A percentile compares a stretch with the other conserved stretches of the same genome.
These are phyloP conservation scores for Simplicillium aogashimaense DNA, from an alignment of 2,329 filamentous ascomycete species.

Conservation along the genomic window DNA sequence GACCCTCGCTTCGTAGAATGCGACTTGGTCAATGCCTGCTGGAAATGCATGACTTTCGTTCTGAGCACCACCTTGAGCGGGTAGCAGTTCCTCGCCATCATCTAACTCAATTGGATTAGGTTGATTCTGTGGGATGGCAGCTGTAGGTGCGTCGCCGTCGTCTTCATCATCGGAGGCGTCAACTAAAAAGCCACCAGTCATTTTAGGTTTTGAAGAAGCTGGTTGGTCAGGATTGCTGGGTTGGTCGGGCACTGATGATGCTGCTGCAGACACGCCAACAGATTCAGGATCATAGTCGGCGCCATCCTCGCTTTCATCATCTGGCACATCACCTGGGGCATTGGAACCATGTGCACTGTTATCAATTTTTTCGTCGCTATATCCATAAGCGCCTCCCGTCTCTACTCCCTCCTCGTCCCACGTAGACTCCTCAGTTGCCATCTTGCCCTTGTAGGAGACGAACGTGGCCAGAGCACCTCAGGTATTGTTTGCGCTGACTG, in stretches of 20 bases:
- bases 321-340: constrained; percentile 38
- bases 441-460: constrained; percentile 8
- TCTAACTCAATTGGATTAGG: constrained; percentile 7
- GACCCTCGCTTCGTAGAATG: constrained; percentile 81
- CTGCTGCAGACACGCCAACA: constrained; percentile 31
- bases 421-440: constrained; percentile 31
- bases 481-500: no score
- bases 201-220: constrained; percentile 41
- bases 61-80: constrained; percentile 10
- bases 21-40: constrained; percentile 55
- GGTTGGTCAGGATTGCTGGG: not conserved
- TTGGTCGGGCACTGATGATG: constrained; percentile 4
- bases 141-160: constrained; percentile 3
- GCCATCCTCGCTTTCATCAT: constrained; percentile 40
- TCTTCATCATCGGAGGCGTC: constrained; percentile 43
- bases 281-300: constrained; percentile 51
- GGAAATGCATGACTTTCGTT: constrained; percentile 22
- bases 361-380: constrained; percentile 46
- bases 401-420: constrained; percentile 45
- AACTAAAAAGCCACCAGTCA: constrained; percentile 49
- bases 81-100: not conserved
- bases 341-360: constrained; percentile 34
- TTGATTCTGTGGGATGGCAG: not conserved
- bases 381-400: constrained; percentile 45
- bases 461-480: no score